Evolutionary conservation across 78 protist genomes (phyloP), one percentile per base, ranked within the genome.

Genomic region (Monosiga brevicollis): DNA sequence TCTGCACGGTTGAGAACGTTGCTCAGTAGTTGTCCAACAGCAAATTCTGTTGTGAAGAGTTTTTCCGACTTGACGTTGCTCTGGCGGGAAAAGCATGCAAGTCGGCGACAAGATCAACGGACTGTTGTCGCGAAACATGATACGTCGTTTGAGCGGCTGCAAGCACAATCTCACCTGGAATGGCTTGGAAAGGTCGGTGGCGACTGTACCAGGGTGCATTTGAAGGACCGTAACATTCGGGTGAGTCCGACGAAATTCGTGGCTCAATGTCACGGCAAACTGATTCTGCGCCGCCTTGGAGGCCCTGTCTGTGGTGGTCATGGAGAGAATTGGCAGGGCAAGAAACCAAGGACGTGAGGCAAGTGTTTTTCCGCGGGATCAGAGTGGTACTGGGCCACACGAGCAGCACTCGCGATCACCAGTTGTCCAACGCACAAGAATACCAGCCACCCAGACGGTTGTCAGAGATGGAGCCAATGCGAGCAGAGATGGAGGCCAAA

Each of bases 361-460:
- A n/a, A n/a, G n/a, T n/a, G n/a, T n/a, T n/a, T n/a, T n/a, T n/a
- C n/a, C n/a, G n/a, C n/a, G n/a, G n/a, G n/a, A n/a, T n/a, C n/a
- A n/a, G n/a, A n/a, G n/a, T n/a, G n/a, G n/a, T n/a, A n/a, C n/a
- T n/a, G n/a, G n/a, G n/a, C n/a, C n/a, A n/a, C n/a, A n/a, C n/a
- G n/a, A n/a, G n/a, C n/a, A n/a, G n/a, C n/a, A n/a, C n/a, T n/a
- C n/a, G n/a, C n/a, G n/a, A n/a, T n/a, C n/a, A n/a, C n/a, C n/a
- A n/a, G n/a, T n/a, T n/a, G n/a, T n/a, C n/a, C n/a, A n/a, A n/a
- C n/a, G n/a, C n/a, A n/a, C n/a, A 80, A 34, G 49, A 0, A 36
- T 32, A 80, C 83, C 83, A 80, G 25, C 83, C 83, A 75, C 83
- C 83, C 40, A 62, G 42, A 35, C 54, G 42, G 75, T 80, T 80